Evolutionary conservation across 352 stramenopile genomes (phyloP), one percentile per base, ranked within the genome.

Genomic region (Globisporangium irregulare): DNA sequence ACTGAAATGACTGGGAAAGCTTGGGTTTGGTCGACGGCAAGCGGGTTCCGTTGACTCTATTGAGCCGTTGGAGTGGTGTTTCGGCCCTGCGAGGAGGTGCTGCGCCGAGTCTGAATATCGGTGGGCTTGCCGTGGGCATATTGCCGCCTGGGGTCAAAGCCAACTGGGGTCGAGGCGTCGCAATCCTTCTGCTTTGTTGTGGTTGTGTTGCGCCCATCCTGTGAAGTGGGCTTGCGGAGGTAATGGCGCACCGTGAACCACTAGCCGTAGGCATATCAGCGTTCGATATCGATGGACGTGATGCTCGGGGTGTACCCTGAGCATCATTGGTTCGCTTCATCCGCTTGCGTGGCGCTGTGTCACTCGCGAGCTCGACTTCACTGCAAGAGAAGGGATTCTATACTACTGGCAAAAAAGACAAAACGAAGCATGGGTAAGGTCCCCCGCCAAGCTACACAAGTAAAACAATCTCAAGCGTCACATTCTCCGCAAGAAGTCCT

Each of bases 51-150:
- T 62, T 62, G 9, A 62, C 34, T n/a, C 34, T 34, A 29, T 62
- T 43, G n/a, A 51, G 57, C 20, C 57, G 57, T 36, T 62, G 57
- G 9, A 36, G 34, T 14, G 34, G 57, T 4, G 57, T 62, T n/a
- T 62, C 57, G 4, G 12, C 12, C 15, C 34, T 27, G 8, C 34
- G 57, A 29, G 32, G 32, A 51, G 57, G 34, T 15, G 57, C 46
- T 46, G 9, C 24, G 18, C 48, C 25, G 43, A 48, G 24, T 34
- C n/a, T 41, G 66, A 72, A 22, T 12, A 25, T 27, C 55, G 20
- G 15, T 43, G 55, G 29, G 27, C 0, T 57, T 27, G 51, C 15
- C 51, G 32, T 57, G 51, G 51, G 27, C 22, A 34, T 24, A 34
- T 32, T 27, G 22, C 12, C 51, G 22, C 51, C 22, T 57, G 22